phyloP scores from a whole-genome alignment of 108 stramenopile species.

The Pseudonitzschia pungens region DNA sequence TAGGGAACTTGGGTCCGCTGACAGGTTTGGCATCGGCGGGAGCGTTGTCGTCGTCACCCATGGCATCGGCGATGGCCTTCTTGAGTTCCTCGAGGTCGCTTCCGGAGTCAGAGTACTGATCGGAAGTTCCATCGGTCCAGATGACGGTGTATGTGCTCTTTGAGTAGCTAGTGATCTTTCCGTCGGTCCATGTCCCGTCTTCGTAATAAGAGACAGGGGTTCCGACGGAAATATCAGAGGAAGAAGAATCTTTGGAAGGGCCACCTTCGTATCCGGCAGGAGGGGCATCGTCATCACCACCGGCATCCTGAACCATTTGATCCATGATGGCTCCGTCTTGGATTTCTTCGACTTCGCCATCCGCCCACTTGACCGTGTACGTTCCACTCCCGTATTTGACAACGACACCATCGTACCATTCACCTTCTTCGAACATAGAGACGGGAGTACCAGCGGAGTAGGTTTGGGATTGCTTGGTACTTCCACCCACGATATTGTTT shows the following conservation, averaged over 20 bases:
- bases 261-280: slow-evolving; percentile 8
- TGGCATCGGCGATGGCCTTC: not conserved
- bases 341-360: slow-evolving; percentile 12
- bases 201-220: slow-evolving; percentile 5
- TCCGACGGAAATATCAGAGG: slow-evolving; percentile 4
- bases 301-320: not conserved
- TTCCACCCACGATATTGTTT: not conserved
- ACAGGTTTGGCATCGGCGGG: not conserved
- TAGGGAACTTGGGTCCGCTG: not conserved
- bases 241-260: not conserved
- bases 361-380: slow-evolving; percentile 8
- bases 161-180: not conserved
- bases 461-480: not conserved
- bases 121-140: slow-evolving; percentile 2
- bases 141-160: not conserved
- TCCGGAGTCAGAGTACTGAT: slow-evolving; percentile 5
- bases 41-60: not conserved
- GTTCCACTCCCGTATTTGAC: slow-evolving; percentile 10
- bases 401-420: slow-evolving; percentile 9
- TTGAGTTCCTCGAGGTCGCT: not conserved
- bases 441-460: slow-evolving; percentile 2
- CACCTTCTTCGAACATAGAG: slow-evolving; percentile 13
- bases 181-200: slow-evolving; percentile 5
- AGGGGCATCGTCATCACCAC: slow-evolving; percentile 5
- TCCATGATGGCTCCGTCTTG: not conserved